These are phyloP conservation scores for Boletus rex-veris DNA, from an alignment of 768 basidiomycete species.

Conservation along the genomic window DNA sequence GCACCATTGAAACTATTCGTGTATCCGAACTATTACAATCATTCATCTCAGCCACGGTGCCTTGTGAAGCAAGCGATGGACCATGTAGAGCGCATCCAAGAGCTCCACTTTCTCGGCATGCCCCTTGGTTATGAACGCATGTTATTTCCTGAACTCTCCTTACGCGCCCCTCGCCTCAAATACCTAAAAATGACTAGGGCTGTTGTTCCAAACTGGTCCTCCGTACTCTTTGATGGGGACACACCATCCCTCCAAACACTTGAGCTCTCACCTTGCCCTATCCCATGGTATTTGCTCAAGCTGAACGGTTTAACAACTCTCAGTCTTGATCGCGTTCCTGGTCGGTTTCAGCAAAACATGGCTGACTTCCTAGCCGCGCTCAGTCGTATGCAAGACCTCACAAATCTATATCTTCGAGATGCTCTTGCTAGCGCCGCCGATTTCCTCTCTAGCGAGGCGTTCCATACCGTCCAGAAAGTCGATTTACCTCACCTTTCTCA, in stretches of 20 bases:
- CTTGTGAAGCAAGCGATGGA: not conserved
- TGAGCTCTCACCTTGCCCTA: not conserved
- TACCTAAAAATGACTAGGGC: not conserved
- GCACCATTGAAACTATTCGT: not conserved
- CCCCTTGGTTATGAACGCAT: no score
- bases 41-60: no score
- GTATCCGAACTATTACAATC: no score
- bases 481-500: constrained; percentile 4
- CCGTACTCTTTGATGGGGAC: not conserved
- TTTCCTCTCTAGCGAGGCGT: not conserved
- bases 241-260: not conserved
- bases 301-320: constrained; percentile 33
- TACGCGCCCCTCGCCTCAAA: not conserved
- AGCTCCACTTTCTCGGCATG: not conserved
- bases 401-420: constrained; percentile 31
- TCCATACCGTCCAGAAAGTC: not conserved
- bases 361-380: constrained; percentile 34
- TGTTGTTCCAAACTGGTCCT: no score
- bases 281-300: not conserved
- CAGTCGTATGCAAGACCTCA: constrained; percentile 31
- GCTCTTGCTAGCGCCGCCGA: constrained; percentile 19
- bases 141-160: not conserved
- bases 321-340: constrained; percentile 25
- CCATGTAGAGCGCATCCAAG: not conserved
- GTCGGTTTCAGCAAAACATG: constrained; percentile 23